phyloP scores from a whole-genome alignment of 768 basidiomycete species.

The Boletales sp. region DNA sequence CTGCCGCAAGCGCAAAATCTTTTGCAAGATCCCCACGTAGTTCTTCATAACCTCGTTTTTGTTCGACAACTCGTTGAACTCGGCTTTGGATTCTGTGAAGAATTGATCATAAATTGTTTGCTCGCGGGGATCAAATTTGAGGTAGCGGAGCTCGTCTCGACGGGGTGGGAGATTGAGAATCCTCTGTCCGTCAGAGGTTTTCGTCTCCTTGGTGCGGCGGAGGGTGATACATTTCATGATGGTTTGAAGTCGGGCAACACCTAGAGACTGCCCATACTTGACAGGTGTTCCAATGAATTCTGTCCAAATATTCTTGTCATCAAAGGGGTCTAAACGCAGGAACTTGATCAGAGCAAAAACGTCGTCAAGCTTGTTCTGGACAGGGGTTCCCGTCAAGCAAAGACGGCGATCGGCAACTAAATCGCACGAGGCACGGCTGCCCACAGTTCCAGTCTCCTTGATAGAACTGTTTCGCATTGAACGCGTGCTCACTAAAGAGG shows the following conservation, averaged over 20 bases:
- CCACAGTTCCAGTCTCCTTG: conserved; percentile 93
- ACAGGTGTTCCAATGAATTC: conserved; percentile 91
- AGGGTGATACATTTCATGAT: conserved; percentile 97
- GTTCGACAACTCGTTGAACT: conserved; percentile 81
- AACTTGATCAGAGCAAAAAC: conserved; percentile 97
- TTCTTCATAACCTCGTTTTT: conserved; percentile 98
- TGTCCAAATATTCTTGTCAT: conserved; percentile 91
- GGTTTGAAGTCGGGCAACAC: conserved; percentile 89
- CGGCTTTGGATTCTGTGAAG: conserved; percentile 86
- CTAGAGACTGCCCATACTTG: conserved; percentile 86
- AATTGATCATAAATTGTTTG: conserved; percentile 84
- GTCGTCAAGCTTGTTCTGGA: conserved; percentile 99
- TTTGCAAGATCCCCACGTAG: conserved; percentile 95
- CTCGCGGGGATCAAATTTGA: conserved; percentile 82
- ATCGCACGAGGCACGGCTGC: conserved; percentile 92
- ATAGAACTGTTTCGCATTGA: conserved; percentile 63
- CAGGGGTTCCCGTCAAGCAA: conserved; percentile 96
- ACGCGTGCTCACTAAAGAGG: background rate
- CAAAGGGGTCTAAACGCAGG: conserved; percentile 84
- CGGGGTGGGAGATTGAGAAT: conserved; percentile 89
- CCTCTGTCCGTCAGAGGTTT: conserved; percentile 70
- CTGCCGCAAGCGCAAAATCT: conserved; percentile 92
- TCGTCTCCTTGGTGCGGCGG: conserved; percentile 93
- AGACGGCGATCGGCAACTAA: conserved; percentile 89
- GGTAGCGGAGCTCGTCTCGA: conserved; percentile 80